Evolutionary conservation across 2,329 filamentous ascomycete species (phyloP).

Genomic region (Fusarium transvaalense): DNA sequence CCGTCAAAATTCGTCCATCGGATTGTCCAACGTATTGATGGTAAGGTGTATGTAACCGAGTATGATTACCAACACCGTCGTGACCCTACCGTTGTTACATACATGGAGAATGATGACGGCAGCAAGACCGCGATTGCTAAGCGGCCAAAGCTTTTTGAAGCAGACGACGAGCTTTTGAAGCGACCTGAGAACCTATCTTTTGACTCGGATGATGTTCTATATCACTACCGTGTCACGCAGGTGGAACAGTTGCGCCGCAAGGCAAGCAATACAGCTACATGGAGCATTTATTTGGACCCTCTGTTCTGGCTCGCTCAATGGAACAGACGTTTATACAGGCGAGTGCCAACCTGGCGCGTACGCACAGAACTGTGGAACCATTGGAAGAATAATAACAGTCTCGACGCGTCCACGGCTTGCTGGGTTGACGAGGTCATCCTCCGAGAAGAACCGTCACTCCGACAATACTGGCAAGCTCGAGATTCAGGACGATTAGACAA

Average conservation of each 20-base stretch:
- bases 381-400: conserved; percentile 24
- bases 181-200: not conserved
- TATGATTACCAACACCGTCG: conserved; percentile 39
- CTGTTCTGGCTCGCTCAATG: conserved; percentile 7
- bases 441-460: conserved; percentile 30
- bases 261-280: not conserved
- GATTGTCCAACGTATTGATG: conserved; percentile 23
- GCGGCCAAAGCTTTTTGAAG: not conserved
- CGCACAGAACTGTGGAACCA: conserved; percentile 38
- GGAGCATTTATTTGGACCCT: not conserved
- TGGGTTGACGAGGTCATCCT: conserved; percentile 39
- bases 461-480: conserved; percentile 30
- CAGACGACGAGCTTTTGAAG: not conserved
- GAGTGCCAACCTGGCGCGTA: conserved; percentile 35
- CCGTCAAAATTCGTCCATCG: conserved; percentile 29
- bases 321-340: conserved; percentile 30
- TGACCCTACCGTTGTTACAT: conserved; percentile 25
- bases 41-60: conserved; percentile 24
- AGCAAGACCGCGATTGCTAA: conserved; percentile 23
- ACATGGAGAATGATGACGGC: conserved; percentile 17
- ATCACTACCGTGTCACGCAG: not conserved
- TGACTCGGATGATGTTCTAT: conserved; percentile 3
- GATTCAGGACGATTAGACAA: conserved; percentile 23
- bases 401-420: conserved; percentile 34
- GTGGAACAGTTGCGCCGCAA: not conserved